These are phyloP conservation scores for Fomitopsis pinicola DNA, from an alignment of 1,284 basidiomycete genomes.

Conservation along the genomic window DNA sequence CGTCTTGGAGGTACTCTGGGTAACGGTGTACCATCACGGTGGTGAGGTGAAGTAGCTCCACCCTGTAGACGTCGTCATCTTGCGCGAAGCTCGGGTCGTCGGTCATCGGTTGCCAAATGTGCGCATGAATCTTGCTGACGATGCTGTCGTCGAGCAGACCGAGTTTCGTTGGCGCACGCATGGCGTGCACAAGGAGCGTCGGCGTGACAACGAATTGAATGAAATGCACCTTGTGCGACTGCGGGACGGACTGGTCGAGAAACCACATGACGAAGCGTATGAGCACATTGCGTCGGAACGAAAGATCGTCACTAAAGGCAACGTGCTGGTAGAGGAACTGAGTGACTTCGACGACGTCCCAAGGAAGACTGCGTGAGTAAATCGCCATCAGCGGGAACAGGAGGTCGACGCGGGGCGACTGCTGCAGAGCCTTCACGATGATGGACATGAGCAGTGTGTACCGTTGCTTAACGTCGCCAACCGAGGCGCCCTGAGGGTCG, in stretches of 20 bases:
- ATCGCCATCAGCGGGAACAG: conserved; percentile 86
- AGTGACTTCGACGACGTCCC: conserved; percentile 80
- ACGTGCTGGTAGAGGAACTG: conserved; percentile 90
- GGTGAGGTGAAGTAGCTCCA: conserved; percentile 90
- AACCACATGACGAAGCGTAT: conserved; percentile 87
- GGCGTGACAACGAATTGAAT: conserved; percentile 90
- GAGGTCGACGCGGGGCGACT: conserved; percentile 76
- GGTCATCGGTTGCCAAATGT: conserved; percentile 79
- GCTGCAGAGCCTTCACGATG: conserved; percentile 70
- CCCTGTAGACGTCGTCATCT: conserved; percentile 79
- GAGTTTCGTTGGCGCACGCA: conserved; percentile 44
- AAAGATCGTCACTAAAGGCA: conserved; percentile 57
- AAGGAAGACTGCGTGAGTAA: conserved; percentile 78
- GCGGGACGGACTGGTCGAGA: conserved; percentile 60
- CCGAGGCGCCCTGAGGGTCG: conserved; percentile 41
- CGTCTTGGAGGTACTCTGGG: conserved; percentile 71
- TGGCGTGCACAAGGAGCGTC: conserved; percentile 77
- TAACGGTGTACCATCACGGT: conserved; percentile 88
- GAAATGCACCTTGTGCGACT: conserved; percentile 83
- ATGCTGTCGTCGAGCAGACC: conserved; percentile 71
- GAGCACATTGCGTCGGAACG: conserved; percentile 81
- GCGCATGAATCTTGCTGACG: conserved; percentile 63
- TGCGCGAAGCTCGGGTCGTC: conserved; percentile 54
- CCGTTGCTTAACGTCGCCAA: conserved; percentile 56
- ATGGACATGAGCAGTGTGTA: conserved; percentile 72